A percentile compares a stretch with the other conserved stretches of the same genome.
These are phyloP conservation scores for Avena insularis DNA, from an alignment of 176 grass and related monocot species.

Conservation along the genomic window DNA sequence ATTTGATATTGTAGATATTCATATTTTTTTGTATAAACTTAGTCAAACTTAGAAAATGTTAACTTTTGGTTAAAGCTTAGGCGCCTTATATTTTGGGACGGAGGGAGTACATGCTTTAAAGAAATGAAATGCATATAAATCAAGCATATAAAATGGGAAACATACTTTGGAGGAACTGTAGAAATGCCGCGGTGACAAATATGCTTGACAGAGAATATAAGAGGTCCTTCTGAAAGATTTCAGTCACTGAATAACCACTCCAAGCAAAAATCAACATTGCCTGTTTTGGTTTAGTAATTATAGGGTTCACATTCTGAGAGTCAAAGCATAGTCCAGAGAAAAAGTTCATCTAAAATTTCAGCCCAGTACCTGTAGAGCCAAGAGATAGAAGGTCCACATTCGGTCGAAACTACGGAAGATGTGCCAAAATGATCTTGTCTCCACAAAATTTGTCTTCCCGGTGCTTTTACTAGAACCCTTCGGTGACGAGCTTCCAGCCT, in stretches of 20 bases:
- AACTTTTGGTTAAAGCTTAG: too few species aligned
- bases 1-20: too few species aligned
- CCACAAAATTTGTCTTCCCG: conserved; percentile 94
- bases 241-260: conserved; percentile 60
- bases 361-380: conserved; percentile 81
- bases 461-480: conserved; percentile 70
- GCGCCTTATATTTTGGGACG: too few species aligned
- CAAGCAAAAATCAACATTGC: conserved; percentile 88
- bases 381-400: conserved; percentile 96
- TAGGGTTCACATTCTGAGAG: conserved; percentile 28
- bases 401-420: conserved; percentile 97
- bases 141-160: conserved; percentile 31
- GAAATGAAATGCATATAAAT: conserved; percentile 1
- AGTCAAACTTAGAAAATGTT: too few species aligned
- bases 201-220: conserved; percentile 90
- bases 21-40: too few species aligned
- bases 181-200: conserved; percentile 83
- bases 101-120: not conserved
- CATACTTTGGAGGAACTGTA: conserved; percentile 92
- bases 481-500: conserved; percentile 56
- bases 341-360: not conserved
- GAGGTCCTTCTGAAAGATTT: conserved; percentile 72
- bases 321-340: conserved; percentile 28
- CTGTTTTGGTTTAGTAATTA: conserved; percentile 54
- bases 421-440: conserved; percentile 97